These are phyloP conservation scores for Euphorbia schlechtendalii DNA, from an alignment of 441 rosid species.

Conservation along the genomic window DNA sequence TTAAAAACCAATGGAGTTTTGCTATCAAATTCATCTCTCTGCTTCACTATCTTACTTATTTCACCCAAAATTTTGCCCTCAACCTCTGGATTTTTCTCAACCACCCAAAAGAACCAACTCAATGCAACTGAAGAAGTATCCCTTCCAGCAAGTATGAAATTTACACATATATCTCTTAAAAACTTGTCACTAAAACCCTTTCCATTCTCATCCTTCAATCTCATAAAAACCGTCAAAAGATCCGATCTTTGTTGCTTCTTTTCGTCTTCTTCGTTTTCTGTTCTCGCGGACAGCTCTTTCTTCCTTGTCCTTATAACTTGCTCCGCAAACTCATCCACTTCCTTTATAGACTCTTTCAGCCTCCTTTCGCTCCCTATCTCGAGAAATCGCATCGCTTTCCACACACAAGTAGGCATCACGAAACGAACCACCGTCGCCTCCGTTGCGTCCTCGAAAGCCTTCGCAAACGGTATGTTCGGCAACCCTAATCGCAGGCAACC, in stretches of 20 bases:
- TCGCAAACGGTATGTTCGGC: conserved; percentile 73
- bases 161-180: conserved; percentile 76
- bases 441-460: conserved; percentile 86
- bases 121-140: conserved; percentile 90
- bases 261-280: conserved; percentile 15
- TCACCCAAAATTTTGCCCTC: conserved; percentile 57
- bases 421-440: conserved; percentile 71
- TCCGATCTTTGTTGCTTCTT: conserved; percentile 46
- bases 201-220: conserved; percentile 48
- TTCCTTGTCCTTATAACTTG: conserved; percentile 68
- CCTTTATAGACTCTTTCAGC: conserved; percentile 54
- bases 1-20: conserved; percentile 36
- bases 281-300: no score
- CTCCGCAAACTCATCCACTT: conserved; percentile 66
- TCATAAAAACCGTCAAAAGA: conserved; percentile 66
- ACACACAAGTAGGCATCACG: conserved; percentile 62
- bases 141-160: conserved; percentile 94
- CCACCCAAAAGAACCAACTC: conserved; percentile 94
- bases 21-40: conserved; percentile 29
- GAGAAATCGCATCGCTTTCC: conserved; percentile 71
- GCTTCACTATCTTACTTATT: conserved; percentile 38
- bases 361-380: conserved; percentile 61
- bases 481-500: conserved; percentile 60
- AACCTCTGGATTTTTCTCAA: conserved; percentile 51
- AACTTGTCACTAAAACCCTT: conserved; percentile 65